Evolutionary conservation across 2,329 filamentous ascomycete species (phyloP).

Genomic region (Ophiostoma sp.): DNA sequence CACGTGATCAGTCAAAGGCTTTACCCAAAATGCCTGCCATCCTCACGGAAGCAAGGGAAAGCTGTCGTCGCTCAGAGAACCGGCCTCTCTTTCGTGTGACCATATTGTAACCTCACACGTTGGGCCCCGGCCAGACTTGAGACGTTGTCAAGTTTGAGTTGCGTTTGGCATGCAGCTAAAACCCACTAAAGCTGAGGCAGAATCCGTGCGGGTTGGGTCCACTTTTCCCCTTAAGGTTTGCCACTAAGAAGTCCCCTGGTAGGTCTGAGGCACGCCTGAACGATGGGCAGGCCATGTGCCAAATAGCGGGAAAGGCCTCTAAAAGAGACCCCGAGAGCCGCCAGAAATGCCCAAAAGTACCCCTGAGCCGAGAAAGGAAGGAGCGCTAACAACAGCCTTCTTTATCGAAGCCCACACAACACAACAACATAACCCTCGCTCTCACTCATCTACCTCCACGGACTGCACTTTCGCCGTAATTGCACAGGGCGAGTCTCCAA

Average conservation of each 20-base stretch:
- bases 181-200: slow-evolving; percentile 26
- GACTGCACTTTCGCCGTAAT: neutral
- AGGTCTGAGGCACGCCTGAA: neutral
- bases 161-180: slow-evolving; percentile 27
- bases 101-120: neutral
- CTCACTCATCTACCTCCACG: neutral
- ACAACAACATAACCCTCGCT: neutral
- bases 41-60: neutral
- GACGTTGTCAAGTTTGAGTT: slow-evolving; percentile 31
- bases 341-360: neutral
- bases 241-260: slow-evolving; percentile 4
- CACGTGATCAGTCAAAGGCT: neutral
- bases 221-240: slow-evolving; percentile 22
- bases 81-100: neutral
- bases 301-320: neutral
- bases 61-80: neutral
- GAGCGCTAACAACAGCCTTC: slow-evolving; percentile 23
- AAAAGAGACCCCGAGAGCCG: neutral
- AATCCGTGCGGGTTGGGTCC: slow-evolving; percentile 24
- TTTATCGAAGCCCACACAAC: neutral
- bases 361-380: slow-evolving; percentile 19
- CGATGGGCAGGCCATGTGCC: neutral
- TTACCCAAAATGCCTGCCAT: neutral
- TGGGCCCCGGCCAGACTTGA: slow-evolving; percentile 24
- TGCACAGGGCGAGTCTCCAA: neutral